phyloP scores from a whole-genome alignment of 108 stramenopile genomes.

The Pseudonitzschia multiseries region DNA sequence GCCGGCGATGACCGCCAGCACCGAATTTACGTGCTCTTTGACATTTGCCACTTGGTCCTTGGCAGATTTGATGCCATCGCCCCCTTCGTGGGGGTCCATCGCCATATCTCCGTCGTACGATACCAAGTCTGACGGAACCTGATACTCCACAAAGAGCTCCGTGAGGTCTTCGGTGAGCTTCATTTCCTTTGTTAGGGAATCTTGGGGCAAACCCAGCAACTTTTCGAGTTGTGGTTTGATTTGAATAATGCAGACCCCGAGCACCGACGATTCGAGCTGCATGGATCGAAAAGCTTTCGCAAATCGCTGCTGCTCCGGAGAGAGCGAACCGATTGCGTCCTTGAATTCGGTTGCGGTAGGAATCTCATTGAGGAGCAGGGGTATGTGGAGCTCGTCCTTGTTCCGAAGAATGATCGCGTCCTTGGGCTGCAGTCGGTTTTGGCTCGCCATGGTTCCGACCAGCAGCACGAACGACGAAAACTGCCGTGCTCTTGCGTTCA shows the following conservation, averaged over 20 bases:
- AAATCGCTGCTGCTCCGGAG: constrained; percentile 88
- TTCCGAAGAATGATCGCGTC: constrained; percentile 85
- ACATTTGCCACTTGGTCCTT: constrained; percentile 67
- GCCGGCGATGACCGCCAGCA: constrained; percentile 63
- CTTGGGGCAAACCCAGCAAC: constrained; percentile 66
- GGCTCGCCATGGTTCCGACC: constrained; percentile 73
- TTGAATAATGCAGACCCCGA: constrained; percentile 78
- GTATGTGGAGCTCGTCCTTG: constrained; percentile 88
- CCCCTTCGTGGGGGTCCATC: background rate
- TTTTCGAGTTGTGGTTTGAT: constrained; percentile 88
- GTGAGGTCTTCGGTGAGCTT: constrained; percentile 81
- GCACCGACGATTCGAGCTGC: constrained; percentile 82
- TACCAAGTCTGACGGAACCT: constrained; percentile 85
- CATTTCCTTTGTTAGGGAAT: constrained; percentile 84
- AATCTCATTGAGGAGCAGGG: constrained; percentile 74
- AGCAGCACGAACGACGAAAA: constrained; percentile 81
- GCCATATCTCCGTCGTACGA: constrained; percentile 69
- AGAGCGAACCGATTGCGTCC: constrained; percentile 81
- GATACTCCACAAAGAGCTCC: constrained; percentile 83
- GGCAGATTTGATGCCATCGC: constrained; percentile 22
- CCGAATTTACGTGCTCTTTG: constrained; percentile 59
- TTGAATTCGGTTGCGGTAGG: constrained; percentile 90
- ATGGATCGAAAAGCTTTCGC: constrained; percentile 77
- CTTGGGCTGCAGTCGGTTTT: constrained; percentile 65
- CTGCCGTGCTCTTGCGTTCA: constrained; percentile 71